Conservation (phyloP, 1,139 yeast genomes). For the Yamadazyma friedrichii region DNA sequence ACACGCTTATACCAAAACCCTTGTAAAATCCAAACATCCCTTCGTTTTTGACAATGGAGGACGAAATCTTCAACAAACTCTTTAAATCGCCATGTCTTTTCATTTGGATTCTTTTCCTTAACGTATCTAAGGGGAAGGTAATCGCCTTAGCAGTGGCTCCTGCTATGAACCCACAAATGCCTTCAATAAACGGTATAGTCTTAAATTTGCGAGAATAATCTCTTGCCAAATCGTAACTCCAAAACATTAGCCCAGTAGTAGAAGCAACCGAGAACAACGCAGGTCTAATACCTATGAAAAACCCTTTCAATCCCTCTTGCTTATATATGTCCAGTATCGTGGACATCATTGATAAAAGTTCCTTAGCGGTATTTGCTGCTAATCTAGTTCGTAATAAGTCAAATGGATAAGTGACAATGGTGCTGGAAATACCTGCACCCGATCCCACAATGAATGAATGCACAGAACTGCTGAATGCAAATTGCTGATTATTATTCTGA, state of each 20-base stretch:
- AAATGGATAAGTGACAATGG: conserved; percentile 77
- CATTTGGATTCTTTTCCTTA: conserved; percentile 78
- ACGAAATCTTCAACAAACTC: conserved; percentile 20
- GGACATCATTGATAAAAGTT: conserved; percentile 45
- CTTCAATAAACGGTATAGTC: conserved; percentile 51
- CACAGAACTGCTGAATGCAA: conserved; percentile 32
- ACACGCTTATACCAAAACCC: conserved; percentile 66
- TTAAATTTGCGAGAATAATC: conserved; percentile 24
- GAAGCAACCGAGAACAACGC: conserved; percentile 64
- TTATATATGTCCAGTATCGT: conserved; percentile 43
- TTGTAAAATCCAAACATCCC: conserved; percentile 70
- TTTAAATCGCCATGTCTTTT: conserved; percentile 12
- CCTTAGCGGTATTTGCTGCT: conserved; percentile 53
- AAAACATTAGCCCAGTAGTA: conserved; percentile 67
- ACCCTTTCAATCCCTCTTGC: conserved; percentile 54
- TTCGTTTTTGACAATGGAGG: conserved; percentile 47
- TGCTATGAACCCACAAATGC: conserved; percentile 71
- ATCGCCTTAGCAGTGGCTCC: conserved; percentile 72
- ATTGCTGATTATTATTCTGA: conserved; percentile 20
- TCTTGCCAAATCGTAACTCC: conserved; percentile 56
- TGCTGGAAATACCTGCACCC: conserved; percentile 73
- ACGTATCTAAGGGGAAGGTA: conserved; percentile 83
- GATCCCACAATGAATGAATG: conserved; percentile 71
- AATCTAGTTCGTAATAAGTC: conserved; percentile 83
- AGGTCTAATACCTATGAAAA: conserved; percentile 63